These are phyloP conservation scores for Rhodofomes roseus DNA, from an alignment of 1,284 basidiomycete species.

Conservation along the genomic window DNA sequence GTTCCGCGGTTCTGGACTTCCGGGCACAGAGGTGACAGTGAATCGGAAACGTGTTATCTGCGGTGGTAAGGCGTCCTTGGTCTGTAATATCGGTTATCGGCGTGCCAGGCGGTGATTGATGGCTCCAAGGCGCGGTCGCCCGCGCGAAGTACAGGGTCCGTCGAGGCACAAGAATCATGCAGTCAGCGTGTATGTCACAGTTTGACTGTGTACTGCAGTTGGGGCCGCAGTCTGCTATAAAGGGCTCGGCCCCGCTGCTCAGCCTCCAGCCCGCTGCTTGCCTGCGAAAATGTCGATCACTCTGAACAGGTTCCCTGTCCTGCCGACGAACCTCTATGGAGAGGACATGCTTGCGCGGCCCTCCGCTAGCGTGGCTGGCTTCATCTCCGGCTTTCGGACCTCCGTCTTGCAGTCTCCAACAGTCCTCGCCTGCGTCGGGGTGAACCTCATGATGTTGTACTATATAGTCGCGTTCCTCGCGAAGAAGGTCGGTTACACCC, in stretches of 20 bases:
- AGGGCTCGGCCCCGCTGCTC: neutral
- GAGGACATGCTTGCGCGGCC: slow-evolving; percentile 4
- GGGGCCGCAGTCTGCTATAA: neutral
- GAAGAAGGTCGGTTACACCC: slow-evolving; percentile 1
- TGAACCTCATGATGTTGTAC: slow-evolving; percentile 7
- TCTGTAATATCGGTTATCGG: slow-evolving; percentile 7
- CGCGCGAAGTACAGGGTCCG: slow-evolving; percentile 1
- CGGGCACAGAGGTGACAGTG: neutral
- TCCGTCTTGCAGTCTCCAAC: slow-evolving; percentile 1
- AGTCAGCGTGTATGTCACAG: slow-evolving; percentile 3
- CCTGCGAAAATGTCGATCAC: slow-evolving; percentile 8
- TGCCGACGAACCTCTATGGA: slow-evolving; percentile 4
- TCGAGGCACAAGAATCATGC: slow-evolving; percentile 9
- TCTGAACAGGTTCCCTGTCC: slow-evolving; percentile 7
- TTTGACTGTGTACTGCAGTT: neutral
- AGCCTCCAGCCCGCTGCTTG: neutral
- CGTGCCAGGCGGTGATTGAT: slow-evolving; percentile 8
- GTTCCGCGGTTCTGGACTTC: slow-evolving; percentile 1
- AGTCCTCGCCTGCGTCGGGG: slow-evolving; percentile 5
- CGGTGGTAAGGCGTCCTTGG: slow-evolving; percentile 5
- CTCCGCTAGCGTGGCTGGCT: slow-evolving; percentile 4
- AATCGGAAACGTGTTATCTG: slow-evolving; percentile 5
- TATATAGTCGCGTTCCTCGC: slow-evolving; percentile 5
- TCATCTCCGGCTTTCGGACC: slow-evolving; percentile 7
- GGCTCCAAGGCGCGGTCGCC: neutral